A percentile compares a stretch with the other conserved stretches of the same genome.
phyloP scores from a whole-genome alignment of 1,139 yeast species.

The Yamadazyma pseudoaaseri region DNA sequence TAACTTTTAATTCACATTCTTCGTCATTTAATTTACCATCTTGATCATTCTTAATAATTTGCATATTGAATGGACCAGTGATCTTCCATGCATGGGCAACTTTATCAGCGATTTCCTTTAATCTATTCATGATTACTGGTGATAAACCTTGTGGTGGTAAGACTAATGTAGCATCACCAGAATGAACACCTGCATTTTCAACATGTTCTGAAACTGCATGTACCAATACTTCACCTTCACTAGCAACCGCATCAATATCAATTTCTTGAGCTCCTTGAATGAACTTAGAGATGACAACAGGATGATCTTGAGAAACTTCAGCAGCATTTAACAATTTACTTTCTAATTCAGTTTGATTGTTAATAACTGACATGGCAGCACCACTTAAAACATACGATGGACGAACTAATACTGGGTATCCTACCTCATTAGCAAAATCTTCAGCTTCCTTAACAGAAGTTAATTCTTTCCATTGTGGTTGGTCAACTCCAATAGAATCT shows the following conservation, averaged over 20 bases:
- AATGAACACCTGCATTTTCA: constrained; percentile 98
- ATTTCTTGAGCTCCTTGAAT: constrained; percentile 96
- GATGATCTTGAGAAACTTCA: constrained; percentile 91
- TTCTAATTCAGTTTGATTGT: constrained; percentile 74
- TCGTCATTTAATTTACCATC: constrained; percentile 45
- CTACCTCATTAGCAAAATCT: constrained; percentile 78
- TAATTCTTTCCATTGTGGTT: constrained; percentile 97
- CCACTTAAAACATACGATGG: constrained; percentile 97
- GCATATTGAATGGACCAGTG: constrained; percentile 98
- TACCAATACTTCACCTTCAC: constrained; percentile 80
- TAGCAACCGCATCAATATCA: constrained; percentile 95
- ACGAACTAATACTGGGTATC: constrained; percentile 95
- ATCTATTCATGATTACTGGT: constrained; percentile 56
- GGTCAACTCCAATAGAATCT: constrained; percentile 89
- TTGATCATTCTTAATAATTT: constrained; percentile 72
- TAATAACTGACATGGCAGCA: constrained; percentile 97
- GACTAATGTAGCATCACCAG: constrained; percentile 96
- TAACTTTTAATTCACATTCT: constrained; percentile 75
- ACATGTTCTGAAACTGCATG: constrained; percentile 98
- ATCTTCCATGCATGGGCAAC: constrained; percentile 94
- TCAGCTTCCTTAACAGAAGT: constrained; percentile 85
- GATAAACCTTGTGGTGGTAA: constrained; percentile 84
- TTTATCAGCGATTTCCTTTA: constrained; percentile 82
- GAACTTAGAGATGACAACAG: constrained; percentile 95
- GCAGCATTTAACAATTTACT: constrained; percentile 82